Percentiles rank a stretch among this genome's conserved stretches.
Evolutionary conservation across 2,329 filamentous ascomycete genomes (phyloP).

Genomic region (Aspergillus unguis): DNA sequence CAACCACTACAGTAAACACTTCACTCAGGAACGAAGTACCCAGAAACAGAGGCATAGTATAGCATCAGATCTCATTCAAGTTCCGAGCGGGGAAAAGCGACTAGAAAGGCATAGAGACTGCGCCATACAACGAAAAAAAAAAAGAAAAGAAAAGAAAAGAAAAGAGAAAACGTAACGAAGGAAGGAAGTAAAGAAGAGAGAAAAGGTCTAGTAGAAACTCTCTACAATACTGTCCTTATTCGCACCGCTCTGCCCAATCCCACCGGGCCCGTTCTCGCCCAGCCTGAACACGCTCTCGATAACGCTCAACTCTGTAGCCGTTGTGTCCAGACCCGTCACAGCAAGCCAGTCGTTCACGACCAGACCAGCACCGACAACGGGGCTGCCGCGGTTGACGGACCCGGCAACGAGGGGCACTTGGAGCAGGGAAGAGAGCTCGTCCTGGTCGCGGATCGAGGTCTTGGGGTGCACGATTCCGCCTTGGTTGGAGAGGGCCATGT

Average conservation of each 20-base stretch:
- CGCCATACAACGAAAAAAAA: not conserved
- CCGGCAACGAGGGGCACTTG: constrained; percentile 96
- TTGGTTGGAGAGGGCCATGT: constrained; percentile 95
- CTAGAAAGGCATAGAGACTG: not conserved
- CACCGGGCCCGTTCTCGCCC: constrained; percentile 71
- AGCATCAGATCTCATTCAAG: too few relatives aligned
- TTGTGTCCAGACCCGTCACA: constrained; percentile 88
- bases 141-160: not conserved
- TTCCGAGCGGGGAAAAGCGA: not conserved
- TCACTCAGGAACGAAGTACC: too few relatives aligned
- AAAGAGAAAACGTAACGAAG: constrained; percentile 9
- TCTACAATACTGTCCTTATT: constrained; percentile 99
- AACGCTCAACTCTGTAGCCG: constrained; percentile 94
- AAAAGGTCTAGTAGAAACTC: constrained; percentile 74
- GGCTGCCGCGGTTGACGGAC: constrained; percentile 85
- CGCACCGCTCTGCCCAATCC: constrained; percentile 51
- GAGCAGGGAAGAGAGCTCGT: constrained; percentile 87
- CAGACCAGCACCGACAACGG: constrained; percentile 95
- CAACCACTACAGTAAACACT: too few relatives aligned
- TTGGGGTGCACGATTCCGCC: constrained; percentile 97
- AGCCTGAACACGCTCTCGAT: constrained; percentile 94
- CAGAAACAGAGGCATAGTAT: too few relatives aligned
- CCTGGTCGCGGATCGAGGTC: constrained; percentile 95
- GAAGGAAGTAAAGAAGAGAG: not conserved
- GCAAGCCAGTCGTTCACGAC: constrained; percentile 98